phyloP scores from a whole-genome alignment of 106 monocot species.

The Dendrobium catenatum region DNA sequence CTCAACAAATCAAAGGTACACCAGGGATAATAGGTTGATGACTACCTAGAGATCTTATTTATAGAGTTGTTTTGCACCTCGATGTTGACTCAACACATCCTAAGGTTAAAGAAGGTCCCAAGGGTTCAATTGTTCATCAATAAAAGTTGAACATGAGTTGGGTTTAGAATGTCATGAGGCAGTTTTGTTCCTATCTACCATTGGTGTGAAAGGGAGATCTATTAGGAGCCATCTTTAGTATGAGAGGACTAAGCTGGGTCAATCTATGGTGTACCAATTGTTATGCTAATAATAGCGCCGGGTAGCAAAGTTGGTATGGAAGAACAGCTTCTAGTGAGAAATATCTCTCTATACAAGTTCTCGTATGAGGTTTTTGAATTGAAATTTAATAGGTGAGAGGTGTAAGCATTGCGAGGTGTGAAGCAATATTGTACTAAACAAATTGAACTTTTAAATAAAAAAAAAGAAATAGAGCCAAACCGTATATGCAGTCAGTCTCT shows the following conservation, averaged over 20 bases:
- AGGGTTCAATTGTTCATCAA: conserved; percentile 12
- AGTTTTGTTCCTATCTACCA: neutral
- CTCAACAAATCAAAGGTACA: too few relatives aligned
- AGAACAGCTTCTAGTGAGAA: neutral
- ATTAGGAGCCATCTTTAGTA: neutral
- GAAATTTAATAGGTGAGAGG: neutral
- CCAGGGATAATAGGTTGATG: too few relatives aligned
- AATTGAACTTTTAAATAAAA: neutral
- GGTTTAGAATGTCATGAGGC: neutral
- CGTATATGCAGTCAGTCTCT: too few relatives aligned
- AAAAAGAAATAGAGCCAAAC: neutral
- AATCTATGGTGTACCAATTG: neutral
- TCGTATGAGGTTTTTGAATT: neutral
- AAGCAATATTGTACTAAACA: neutral
- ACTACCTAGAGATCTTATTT: neutral
- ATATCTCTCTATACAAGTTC: neutral
- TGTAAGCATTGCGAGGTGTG: too few relatives aligned
- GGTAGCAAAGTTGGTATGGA: neutral
- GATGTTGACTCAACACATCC: conserved; percentile 10
- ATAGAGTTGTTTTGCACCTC: neutral
- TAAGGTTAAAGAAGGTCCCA: conserved; percentile 19
- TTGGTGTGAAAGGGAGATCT: conserved; percentile 3
- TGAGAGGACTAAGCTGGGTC: neutral
- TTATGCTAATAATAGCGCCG: neutral
- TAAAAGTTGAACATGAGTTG: neutral